These are phyloP conservation scores for Gastrodia elata DNA, from an alignment of 106 monocot genomes.

Conservation along the genomic window DNA sequence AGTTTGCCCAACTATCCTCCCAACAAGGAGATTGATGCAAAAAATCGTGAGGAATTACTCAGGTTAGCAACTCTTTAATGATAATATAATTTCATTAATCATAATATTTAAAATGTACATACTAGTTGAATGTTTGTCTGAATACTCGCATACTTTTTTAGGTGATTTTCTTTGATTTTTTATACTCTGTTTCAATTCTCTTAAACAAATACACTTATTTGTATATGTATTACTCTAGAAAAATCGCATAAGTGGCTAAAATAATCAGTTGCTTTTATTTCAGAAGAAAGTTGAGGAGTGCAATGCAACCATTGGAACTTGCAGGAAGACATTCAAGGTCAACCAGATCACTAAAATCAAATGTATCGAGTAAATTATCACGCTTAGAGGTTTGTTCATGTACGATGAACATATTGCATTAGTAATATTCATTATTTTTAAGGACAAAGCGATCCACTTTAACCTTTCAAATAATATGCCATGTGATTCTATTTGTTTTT, in stretches of 20 bases:
- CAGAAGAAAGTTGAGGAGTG: conserved; percentile 24
- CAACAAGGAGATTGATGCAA: conserved; percentile 86
- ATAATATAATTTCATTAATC: background rate
- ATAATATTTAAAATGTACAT: background rate
- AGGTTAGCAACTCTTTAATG: conserved; percentile 24
- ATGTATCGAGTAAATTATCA: conserved; percentile 10
- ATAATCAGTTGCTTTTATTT: background rate
- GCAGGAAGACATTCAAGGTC: conserved; percentile 21
- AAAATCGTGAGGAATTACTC: conserved; percentile 46
- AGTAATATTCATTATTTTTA: background rate
- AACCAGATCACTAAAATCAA: conserved; percentile 11
- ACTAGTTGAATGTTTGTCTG: background rate
- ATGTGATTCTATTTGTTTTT: conserved; percentile 10
- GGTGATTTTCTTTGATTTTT: background rate
- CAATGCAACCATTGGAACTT: conserved; percentile 6
- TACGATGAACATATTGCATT: background rate
- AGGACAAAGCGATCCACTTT: background rate
- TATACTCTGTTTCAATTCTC: background rate
- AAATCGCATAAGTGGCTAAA: background rate
- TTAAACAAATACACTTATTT: background rate
- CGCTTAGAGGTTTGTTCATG: conserved; percentile 19
- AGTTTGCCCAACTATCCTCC: conserved; percentile 78
- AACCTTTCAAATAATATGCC: too few relatives aligned
- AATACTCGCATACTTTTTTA: background rate
- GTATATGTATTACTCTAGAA: background rate